phyloP scores from a whole-genome alignment of 371 early-diverging fungal species.

The Apophysomyces sp. region DNA sequence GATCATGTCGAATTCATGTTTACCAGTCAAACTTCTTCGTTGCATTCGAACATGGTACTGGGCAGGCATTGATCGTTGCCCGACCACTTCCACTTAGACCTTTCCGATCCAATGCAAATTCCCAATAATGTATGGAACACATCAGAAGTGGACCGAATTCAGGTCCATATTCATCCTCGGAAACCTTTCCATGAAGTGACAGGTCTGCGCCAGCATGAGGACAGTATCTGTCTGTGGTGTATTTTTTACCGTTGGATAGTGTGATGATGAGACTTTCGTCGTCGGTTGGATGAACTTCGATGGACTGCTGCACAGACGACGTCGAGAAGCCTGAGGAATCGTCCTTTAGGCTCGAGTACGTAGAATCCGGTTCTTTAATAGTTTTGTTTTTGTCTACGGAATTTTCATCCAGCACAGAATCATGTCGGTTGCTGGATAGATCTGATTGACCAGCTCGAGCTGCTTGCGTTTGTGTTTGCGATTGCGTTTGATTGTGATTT shows the following conservation, averaged over 20 bases:
- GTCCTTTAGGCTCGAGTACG: too few relatives aligned
- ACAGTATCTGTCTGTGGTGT: slow-evolving; percentile 48
- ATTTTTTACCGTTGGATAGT: slow-evolving; percentile 37
- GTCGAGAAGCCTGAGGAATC: too few relatives aligned
- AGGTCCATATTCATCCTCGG: slow-evolving; percentile 43
- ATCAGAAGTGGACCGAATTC: slow-evolving; percentile 47
- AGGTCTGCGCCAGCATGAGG: slow-evolving; percentile 56
- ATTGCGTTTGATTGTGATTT: too few relatives aligned
- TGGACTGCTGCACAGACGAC: too few relatives aligned
- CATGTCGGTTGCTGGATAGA: too few relatives aligned
- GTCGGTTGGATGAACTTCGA: slow-evolving; percentile 39
- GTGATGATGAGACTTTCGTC: slow-evolving; percentile 42
- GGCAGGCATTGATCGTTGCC: slow-evolving; percentile 43
- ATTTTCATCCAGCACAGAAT: too few relatives aligned
- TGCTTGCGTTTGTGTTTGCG: too few relatives aligned
- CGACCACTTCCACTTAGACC: slow-evolving; percentile 34
- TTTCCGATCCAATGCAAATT: slow-evolving; percentile 40
- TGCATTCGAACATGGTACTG: slow-evolving; percentile 12
- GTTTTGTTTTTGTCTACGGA: too few relatives aligned
- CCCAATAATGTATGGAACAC: slow-evolving; percentile 51
- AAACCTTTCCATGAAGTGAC: slow-evolving; percentile 34
- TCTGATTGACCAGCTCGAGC: too few relatives aligned
- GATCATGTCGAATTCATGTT: too few relatives aligned
- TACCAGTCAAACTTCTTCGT: slow-evolving; percentile 13
- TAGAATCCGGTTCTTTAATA: too few relatives aligned